Evolutionary conservation across 164 flowering plant genomes (phyloP).

Genomic region (Magnolia officinalis): DNA sequence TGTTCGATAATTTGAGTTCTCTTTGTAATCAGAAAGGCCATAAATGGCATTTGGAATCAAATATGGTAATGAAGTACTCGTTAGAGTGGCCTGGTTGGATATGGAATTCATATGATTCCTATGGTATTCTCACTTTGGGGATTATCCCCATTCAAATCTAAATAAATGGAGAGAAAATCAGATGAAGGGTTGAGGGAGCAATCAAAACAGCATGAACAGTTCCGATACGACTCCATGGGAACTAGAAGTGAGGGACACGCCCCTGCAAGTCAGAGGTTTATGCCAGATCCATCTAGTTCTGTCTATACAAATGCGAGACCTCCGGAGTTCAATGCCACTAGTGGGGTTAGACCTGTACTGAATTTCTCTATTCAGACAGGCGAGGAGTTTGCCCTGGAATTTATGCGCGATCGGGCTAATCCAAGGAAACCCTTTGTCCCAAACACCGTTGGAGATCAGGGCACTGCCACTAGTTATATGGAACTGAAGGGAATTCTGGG

Average conservation of each 20-base stretch:
- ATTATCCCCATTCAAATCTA: conserved; percentile 13
- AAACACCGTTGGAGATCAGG: conserved; percentile 34
- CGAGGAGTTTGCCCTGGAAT: conserved; percentile 90
- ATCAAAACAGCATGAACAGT: conserved; percentile 36
- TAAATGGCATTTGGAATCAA: not conserved
- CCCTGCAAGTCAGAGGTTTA: conserved; percentile 35
- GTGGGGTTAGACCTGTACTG: conserved; percentile 50
- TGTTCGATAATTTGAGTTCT: not conserved
- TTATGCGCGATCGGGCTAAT: conserved; percentile 71
- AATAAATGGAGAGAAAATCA: conserved; percentile 37
- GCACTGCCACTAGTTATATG: conserved; percentile 40
- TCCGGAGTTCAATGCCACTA: conserved; percentile 37
- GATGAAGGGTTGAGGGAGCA: conserved; percentile 33
- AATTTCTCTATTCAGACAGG: conserved; percentile 92
- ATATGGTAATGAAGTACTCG: not conserved
- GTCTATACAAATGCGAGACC: conserved; percentile 42
- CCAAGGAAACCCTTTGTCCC: conserved; percentile 40
- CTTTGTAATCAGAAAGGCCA: not conserved
- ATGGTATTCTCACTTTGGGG: conserved; percentile 11
- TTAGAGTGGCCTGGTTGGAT: not conserved
- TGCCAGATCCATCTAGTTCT: conserved; percentile 40
- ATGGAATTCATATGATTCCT: conserved; percentile 2
- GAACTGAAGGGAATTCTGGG: conserved; percentile 61
- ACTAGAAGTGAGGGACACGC: conserved; percentile 39
- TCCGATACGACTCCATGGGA: conserved; percentile 30